Conservation (phyloP, 2,329 filamentous ascomycete genomes). For the Cytospora leucostoma region DNA sequence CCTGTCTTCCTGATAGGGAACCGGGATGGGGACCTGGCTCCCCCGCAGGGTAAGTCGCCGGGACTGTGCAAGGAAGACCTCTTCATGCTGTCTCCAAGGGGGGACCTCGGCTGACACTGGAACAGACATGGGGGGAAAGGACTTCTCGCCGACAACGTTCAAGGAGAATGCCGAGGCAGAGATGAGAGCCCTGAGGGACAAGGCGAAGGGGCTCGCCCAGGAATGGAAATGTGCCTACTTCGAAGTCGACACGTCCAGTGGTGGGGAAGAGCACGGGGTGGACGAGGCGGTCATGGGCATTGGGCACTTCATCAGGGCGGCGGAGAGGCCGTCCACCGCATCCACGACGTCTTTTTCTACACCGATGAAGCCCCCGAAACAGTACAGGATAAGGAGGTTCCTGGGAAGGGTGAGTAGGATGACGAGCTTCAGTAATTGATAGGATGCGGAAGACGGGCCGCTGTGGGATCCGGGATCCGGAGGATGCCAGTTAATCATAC, state of each 20-base stretch:
- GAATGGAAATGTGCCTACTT: slow-evolving; percentile 27
- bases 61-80: too few relatives aligned
- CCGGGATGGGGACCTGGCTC: slow-evolving; percentile 26
- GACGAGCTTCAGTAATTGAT: slow-evolving; percentile 22
- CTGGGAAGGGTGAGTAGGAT: slow-evolving; percentile 26
- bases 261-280: slow-evolving; percentile 22
- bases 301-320: slow-evolving; percentile 24
- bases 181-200: slow-evolving; percentile 27
- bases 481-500: slow-evolving; percentile 1
- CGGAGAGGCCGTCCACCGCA: slow-evolving; percentile 25
- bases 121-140: slow-evolving; percentile 23
- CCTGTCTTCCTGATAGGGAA: slow-evolving; percentile 28
- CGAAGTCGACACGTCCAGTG: slow-evolving; percentile 26
- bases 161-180: slow-evolving; percentile 25
- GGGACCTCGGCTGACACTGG: slow-evolving; percentile 8
- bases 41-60: slow-evolving; percentile 24
- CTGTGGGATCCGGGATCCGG: neutral
- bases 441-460: neutral
- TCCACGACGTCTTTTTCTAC: slow-evolving; percentile 27
- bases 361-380: slow-evolving; percentile 26
- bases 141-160: slow-evolving; percentile 25
- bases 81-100: too few relatives aligned
- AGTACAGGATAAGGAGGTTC: slow-evolving; percentile 28
- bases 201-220: slow-evolving; percentile 24
- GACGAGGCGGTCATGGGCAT: slow-evolving; percentile 27